Percentiles rank a stretch among this genome's conserved stretches.
These are phyloP conservation scores for Hylodesmum podocarpum DNA, from an alignment of 306 rosid species.

Conservation along the genomic window DNA sequence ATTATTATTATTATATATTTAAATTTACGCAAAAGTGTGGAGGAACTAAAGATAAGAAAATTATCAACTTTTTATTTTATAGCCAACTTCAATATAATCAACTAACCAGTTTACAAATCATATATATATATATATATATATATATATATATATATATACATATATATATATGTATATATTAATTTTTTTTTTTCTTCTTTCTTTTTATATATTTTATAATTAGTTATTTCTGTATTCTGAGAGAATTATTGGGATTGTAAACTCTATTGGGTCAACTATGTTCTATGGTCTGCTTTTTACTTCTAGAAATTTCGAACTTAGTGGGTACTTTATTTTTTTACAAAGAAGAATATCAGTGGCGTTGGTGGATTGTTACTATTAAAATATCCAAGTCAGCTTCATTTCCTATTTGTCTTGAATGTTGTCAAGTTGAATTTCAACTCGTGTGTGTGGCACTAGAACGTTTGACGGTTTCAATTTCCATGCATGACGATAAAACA, in stretches of 20 bases:
- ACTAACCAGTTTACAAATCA: too few relatives aligned
- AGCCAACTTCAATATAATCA: too few relatives aligned
- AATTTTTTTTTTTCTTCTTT: too few relatives aligned
- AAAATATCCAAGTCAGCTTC: not conserved
- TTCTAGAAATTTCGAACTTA: not conserved
- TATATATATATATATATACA: too few relatives aligned
- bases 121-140: too few relatives aligned
- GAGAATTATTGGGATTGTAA: too few relatives aligned
- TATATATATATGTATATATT: too few relatives aligned
- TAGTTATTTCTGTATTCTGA: too few relatives aligned
- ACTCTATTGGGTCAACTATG: not conserved
- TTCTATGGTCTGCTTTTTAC: not conserved
- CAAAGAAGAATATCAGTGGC: too few relatives aligned
- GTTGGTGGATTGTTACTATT: not conserved
- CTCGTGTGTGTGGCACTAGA: not conserved
- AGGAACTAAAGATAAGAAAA: not conserved
- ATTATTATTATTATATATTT: too few relatives aligned
- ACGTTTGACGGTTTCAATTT: slow-evolving; percentile 30
- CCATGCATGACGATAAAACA: not conserved
- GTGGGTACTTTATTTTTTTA: not conserved
- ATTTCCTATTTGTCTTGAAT: not conserved
- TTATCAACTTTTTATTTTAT: not conserved
- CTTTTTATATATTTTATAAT: too few relatives aligned
- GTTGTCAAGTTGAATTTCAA: slow-evolving; percentile 2
- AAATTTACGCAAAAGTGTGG: not conserved